These are phyloP conservation scores for Pichia insulana DNA, from an alignment of 805 yeast species.

Conservation along the genomic window DNA sequence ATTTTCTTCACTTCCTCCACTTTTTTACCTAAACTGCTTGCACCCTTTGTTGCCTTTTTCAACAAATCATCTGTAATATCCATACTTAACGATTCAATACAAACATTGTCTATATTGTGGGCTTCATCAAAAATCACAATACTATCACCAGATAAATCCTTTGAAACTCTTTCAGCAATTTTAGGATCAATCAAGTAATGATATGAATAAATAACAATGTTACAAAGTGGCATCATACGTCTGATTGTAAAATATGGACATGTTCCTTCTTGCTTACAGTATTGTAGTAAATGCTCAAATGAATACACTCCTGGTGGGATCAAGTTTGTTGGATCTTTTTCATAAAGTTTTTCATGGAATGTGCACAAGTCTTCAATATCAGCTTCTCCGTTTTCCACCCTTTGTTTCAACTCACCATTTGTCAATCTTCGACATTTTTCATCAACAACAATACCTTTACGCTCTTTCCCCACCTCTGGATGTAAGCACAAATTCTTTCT, in stretches of 20 bases:
- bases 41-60: constrained; percentile 82
- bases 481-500: constrained; percentile 92
- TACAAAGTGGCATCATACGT: constrained; percentile 93
- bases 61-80: constrained; percentile 88
- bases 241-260: constrained; percentile 98
- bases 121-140: constrained; percentile 97
- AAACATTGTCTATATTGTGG: constrained; percentile 96
- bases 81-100: constrained; percentile 88
- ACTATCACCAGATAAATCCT: constrained; percentile 83
- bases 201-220: constrained; percentile 89
- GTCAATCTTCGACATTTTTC: constrained; percentile 94
- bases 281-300: constrained; percentile 70
- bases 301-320: constrained; percentile 93
- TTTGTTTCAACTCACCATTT: constrained; percentile 74
- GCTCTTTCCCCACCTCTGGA: constrained; percentile 77
- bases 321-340: constrained; percentile 77
- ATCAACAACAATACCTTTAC: constrained; percentile 89
- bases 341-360: constrained; percentile 84
- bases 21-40: constrained; percentile 63
- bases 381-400: constrained; percentile 50
- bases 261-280: constrained; percentile 69
- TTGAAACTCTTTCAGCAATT: constrained; percentile 91
- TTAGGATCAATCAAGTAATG: constrained; percentile 95
- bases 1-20: constrained; percentile 78
- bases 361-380: constrained; percentile 62